Evolutionary conservation across 2,329 filamentous ascomycete genomes (phyloP).

Genomic region (Scedosporium minutisporum): DNA sequence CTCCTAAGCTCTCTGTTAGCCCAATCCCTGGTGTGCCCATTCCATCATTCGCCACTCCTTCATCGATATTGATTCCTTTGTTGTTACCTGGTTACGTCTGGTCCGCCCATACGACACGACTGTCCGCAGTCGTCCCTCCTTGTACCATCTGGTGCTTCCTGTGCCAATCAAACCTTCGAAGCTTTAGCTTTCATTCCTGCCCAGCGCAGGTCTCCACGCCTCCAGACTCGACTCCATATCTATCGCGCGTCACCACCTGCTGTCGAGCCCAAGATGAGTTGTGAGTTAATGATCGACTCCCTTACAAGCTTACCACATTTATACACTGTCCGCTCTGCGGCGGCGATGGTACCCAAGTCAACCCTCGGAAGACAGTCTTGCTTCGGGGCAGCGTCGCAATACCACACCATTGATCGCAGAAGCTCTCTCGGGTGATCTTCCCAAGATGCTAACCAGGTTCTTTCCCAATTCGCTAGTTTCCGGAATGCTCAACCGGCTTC

Average conservation of each 20-base stretch:
- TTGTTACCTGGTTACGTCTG: neutral
- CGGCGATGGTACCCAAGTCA: neutral
- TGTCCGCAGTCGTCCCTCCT: neutral
- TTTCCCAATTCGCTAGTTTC: conserved; percentile 48
- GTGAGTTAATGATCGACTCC: conserved; percentile 20
- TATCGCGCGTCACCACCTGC: neutral
- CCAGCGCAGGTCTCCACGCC: neutral
- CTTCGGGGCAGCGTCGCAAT: neutral
- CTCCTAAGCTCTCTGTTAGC: too few relatives aligned
- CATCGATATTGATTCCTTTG: neutral
- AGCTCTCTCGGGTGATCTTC: neutral
- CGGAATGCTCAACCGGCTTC: conserved; percentile 89
- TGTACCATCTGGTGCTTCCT: neutral
- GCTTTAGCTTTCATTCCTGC: neutral
- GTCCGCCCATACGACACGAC: neutral
- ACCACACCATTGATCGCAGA: neutral
- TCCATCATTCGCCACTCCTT: neutral
- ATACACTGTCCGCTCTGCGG: neutral
- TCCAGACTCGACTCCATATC: neutral
- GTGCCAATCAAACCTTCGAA: neutral
- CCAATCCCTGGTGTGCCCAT: too few relatives aligned
- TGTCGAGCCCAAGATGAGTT: conserved; percentile 24
- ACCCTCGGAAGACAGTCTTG: neutral
- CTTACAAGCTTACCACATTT: neutral
- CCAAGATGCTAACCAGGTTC: neutral